A percentile compares a stretch with the other conserved stretches of the same genome.
phyloP scores from a whole-genome alignment of 2,329 filamentous ascomycete species.

The Gnomoniopsis smithogilvyi region DNA sequence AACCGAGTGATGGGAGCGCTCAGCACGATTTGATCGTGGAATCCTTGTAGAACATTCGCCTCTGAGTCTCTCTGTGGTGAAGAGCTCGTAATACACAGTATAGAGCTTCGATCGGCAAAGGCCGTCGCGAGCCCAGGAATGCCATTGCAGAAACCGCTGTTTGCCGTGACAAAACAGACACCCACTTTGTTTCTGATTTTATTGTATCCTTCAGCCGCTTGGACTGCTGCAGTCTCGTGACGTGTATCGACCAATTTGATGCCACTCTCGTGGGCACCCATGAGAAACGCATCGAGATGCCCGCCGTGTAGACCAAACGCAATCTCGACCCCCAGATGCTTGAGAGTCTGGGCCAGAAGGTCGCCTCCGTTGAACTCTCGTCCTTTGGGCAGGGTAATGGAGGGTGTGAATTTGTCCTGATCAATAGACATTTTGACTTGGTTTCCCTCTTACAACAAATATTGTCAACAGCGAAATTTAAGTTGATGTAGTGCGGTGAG shows the following conservation, averaged over 20 bases:
- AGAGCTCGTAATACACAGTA: constrained; percentile 42
- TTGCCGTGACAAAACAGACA: constrained; percentile 44
- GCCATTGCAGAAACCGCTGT: constrained; percentile 44
- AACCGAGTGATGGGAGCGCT: constrained; percentile 42
- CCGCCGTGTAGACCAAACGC: constrained; percentile 46
- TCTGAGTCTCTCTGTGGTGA: constrained; percentile 41
- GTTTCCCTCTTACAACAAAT: not conserved
- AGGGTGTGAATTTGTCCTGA: not conserved
- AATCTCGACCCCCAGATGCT: constrained; percentile 37
- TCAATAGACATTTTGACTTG: not conserved
- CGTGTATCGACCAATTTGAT: constrained; percentile 42
- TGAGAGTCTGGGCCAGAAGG: constrained; percentile 40
- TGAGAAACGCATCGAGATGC: constrained; percentile 44
- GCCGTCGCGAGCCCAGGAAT: constrained; percentile 43
- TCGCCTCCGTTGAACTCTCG: constrained; percentile 41
- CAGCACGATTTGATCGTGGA: constrained; percentile 42
- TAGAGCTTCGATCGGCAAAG: constrained; percentile 39
- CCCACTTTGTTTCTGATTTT: constrained; percentile 41
- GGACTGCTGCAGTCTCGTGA: constrained; percentile 44
- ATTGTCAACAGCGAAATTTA: too few relatives aligned
- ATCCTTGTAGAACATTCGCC: constrained; percentile 43
- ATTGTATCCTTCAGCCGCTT: constrained; percentile 43
- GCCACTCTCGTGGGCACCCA: constrained; percentile 36
- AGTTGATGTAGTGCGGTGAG: not conserved
- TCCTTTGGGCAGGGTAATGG: not conserved